A percentile compares a stretch with the other conserved stretches of the same genome.
Conservation (phyloP, 257 asterid genomes). For the Lantana camara region DNA sequence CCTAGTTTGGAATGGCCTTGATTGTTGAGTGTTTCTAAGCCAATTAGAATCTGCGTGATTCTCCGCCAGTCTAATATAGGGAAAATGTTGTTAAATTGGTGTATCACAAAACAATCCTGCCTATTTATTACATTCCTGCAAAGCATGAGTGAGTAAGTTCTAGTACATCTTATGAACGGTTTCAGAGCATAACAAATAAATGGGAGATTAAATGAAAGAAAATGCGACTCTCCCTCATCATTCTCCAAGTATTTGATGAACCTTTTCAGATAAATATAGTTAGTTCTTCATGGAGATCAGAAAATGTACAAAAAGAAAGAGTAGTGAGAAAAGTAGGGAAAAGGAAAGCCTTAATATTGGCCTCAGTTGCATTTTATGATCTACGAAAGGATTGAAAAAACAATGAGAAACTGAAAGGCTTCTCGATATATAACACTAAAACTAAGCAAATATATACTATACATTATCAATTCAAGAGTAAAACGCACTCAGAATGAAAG, state of each 20-base stretch:
- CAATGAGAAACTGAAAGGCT: not conserved
- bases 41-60: constrained; percentile 77
- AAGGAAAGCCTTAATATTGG: not conserved
- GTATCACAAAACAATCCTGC: constrained; percentile 65
- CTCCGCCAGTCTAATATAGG: constrained; percentile 82
- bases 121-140: constrained; percentile 58
- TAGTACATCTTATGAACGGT: constrained; percentile 6
- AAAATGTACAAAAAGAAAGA: constrained; percentile 2
- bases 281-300: not conserved
- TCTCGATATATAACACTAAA: not conserved
- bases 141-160: constrained; percentile 23
- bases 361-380: not conserved
- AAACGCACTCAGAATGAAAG: too few relatives aligned
- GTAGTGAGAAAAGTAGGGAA: constrained; percentile 1
- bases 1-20: constrained; percentile 67
- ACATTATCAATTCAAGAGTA: constrained; percentile 17
- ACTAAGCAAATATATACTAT: too few relatives aligned
- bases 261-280: not conserved
- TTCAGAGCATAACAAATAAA: too few relatives aligned
- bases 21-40: constrained; percentile 57
- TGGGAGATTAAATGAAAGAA: too few relatives aligned
- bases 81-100: constrained; percentile 73
- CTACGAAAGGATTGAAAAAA: not conserved
- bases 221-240: too few relatives aligned
- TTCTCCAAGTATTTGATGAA: not conserved